Evolutionary conservation across 495 filamentous ascomycete genomes (phyloP), one percentile per base, ranked within the genome.

Genomic region (Xylaria sp.): DNA sequence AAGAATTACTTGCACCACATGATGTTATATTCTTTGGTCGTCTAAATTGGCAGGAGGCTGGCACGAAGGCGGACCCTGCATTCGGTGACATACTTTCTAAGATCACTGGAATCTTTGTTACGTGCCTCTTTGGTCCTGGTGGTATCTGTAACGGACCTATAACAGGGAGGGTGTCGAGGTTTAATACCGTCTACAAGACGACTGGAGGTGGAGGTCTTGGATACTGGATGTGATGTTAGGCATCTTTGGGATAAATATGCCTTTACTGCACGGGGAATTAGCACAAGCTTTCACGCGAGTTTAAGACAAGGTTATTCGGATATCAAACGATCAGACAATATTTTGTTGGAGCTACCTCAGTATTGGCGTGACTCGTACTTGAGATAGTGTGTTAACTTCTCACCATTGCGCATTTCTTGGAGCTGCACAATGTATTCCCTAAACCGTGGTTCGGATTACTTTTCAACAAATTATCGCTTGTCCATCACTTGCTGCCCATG

Each of bases 221-320:
- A 1, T 61, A 61, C 35, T 61, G 33, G 8, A 19, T 61, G 58
- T n/a, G 8, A 19, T 61, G 58, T n/a, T 61, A 26, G 58, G 58
- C 19, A 61, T 61, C 19, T 61, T 61, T 15, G 58, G 6, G 7
- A 61, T 43, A 5, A 61, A 61, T 26, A 43, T 61, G 58, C 37
- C 58, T 12, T 26, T 61, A 5, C 19, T 61, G n/a, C 43, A 61
- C 6, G 58, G 58, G n/a, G 58, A 61, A 15, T 35, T 35, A 5
- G 17, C 2, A 5, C 6, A 11, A 5, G 58, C 58, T 0, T 61
- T 41, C 21, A 4, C 24, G 11, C 33, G 58, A 8, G n/a, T 61
- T 0, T 37, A 61, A 26, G 58, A 61, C 43, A 37, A 61, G 35
- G 43, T 61, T 3, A 41, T 61, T n/a, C 33, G 37, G 7, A 26